Evolutionary conservation across 805 yeast species (phyloP), one percentile per base, ranked within the genome.

Genomic region (Monosporozyma solicola): DNA sequence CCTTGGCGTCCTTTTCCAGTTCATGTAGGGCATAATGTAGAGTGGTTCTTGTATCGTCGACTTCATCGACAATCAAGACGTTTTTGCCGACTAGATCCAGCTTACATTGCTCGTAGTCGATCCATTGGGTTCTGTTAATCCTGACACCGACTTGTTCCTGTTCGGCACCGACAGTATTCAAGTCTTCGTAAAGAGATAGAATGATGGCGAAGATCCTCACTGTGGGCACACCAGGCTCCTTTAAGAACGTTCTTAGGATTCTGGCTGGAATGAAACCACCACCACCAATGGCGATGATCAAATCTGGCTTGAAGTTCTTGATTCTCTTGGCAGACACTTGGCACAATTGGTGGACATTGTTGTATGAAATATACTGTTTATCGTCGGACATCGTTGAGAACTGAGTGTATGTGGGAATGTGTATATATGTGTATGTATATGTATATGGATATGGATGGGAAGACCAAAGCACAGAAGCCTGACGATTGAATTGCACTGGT

Each of bases 221-320:
- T 63, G 91, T 92, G 61, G 95, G 92, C 55, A 84, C 75, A 55
- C 95, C 95, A 32, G 86, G 87, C 59, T 84, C 86, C 71, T 91
- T 92, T 60, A 92, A 75, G 71, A 92, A 94, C 1, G 98, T 84
- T 70, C 99, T 82, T 68, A 92, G 78, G 72, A 94, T 94, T 69
- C 99, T 82, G 8, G 99, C 97, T 29, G 98, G 99, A 54, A 92
- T 94, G 70, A 92, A 88, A 1, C 98, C 99, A 67, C 99, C 96
- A 62, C 96, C 96, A 65, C 96, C 99, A 64, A 92, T 89, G 60
- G 98, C 97, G 57, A 92, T 87, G 72, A 91, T 87, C 54, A 88
- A 77, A 69, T 91, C 95, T 41, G 96, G 95, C 61, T 87, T 81
- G 74, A 88, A 84, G 29, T 73, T 70, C 68, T 81, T 82, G 67